Evolutionary conservation across 2,329 filamentous ascomycete genomes (phyloP), one percentile per base, ranked within the genome.

Genomic region (Rutstroemia sp.): DNA sequence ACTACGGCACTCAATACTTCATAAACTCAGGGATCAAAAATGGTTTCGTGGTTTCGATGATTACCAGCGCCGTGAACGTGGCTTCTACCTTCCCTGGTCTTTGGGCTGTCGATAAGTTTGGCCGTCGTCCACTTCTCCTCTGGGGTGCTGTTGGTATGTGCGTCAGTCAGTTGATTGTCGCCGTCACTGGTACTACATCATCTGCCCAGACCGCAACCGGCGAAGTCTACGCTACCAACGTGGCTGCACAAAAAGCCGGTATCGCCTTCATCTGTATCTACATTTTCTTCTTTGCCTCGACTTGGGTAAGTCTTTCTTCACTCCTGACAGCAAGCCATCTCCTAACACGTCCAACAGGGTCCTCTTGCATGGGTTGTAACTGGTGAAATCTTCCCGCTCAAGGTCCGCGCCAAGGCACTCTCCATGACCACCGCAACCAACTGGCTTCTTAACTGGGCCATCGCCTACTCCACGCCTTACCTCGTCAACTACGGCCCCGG

Each of bases 401-500:
- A 80, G 72, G 75, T 76, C 50, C 81, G 86, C 49, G 85, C 86
- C n/a, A 80, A 80, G 65, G 79, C 77, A 3, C 79, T 89, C 62
- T 81, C 80, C 47, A 78, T 89, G 56, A 82, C 84, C 1, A 88
- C 86, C 0, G 86, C 87, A 2, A 84, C 84, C 51, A 90, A 90
- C 73, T 72, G 72, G 87, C 76, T 85, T 0, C 73, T 85, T 57
- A 90, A 89, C 76, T 91, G 84, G 79, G 86, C 86, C 34, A 91
- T 94, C 62, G 87, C 87, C 48, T 91, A 89, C 70, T 76, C 82
- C 4, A 95, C 89, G 0, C 88, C 88, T 0, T 92, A 92, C 72
- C 82, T 94, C 56, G 88, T 92, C 65, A 84, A 89, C 72, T 81
- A 77, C 58, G 86, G 88, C 9, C 63, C 76, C 0, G 86, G 86